Conservation (phyloP, 331 rosid genomes). For the Arachis monticola region DNA sequence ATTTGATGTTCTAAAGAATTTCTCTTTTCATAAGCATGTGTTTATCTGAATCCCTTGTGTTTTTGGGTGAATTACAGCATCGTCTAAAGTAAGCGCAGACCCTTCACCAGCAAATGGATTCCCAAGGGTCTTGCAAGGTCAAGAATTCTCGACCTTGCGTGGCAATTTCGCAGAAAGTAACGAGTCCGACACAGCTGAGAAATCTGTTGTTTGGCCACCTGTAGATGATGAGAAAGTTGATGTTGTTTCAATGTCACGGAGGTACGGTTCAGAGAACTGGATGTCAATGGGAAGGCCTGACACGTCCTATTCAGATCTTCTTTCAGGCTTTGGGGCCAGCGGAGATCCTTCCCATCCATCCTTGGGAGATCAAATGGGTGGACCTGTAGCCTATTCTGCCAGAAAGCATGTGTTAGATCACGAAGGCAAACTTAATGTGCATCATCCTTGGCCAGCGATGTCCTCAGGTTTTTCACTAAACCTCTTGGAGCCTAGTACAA, state of each 20-base stretch:
- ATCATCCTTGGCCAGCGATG: slow-evolving; percentile 55
- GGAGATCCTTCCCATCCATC: slow-evolving; percentile 49
- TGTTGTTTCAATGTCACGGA: slow-evolving; percentile 59
- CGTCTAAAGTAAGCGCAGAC: slow-evolving; percentile 65
- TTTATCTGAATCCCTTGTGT: slow-evolving; percentile 10
- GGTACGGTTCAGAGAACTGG: slow-evolving; percentile 63
- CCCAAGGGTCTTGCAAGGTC: slow-evolving; percentile 96
- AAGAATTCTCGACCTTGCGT: slow-evolving; percentile 78
- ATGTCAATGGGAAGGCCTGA: slow-evolving; percentile 67
- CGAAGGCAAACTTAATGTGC: slow-evolving; percentile 65
- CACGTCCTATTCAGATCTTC: slow-evolving; percentile 70
- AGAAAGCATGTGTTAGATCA: slow-evolving; percentile 56
- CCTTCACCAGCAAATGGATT: slow-evolving; percentile 63
- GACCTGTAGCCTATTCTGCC: slow-evolving; percentile 43
- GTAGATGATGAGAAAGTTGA: slow-evolving; percentile 66
- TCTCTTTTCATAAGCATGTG: slow-evolving; percentile 12
- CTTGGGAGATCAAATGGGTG: slow-evolving; percentile 46
- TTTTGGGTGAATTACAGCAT: slow-evolving; percentile 40
- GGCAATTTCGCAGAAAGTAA: slow-evolving; percentile 61
- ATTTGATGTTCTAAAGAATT: background rate
- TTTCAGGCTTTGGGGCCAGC: slow-evolving; percentile 66
- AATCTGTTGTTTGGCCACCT: slow-evolving; percentile 60
- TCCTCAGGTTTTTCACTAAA: slow-evolving; percentile 64
- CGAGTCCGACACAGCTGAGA: slow-evolving; percentile 60
- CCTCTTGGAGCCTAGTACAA: slow-evolving; percentile 59